phyloP scores from a whole-genome alignment of 2,329 filamentous ascomycete genomes.

The Lithohypha guttulata region DNA sequence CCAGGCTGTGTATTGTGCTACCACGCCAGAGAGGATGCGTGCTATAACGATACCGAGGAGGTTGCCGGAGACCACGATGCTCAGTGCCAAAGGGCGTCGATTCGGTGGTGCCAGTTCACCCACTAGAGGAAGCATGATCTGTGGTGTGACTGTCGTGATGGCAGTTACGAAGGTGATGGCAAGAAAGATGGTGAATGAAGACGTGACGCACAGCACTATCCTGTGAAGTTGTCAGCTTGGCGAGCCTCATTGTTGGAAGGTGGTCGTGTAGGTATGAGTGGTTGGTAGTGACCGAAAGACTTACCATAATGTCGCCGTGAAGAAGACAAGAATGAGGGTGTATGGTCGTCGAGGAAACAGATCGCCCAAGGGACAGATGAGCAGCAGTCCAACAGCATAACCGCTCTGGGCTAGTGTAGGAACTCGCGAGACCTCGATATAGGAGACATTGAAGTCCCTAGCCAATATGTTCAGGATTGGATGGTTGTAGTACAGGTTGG shows the following conservation, averaged over 20 bases:
- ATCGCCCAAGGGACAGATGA: conserved; percentile 68
- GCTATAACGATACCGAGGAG: conserved; percentile 67
- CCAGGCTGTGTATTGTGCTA: conserved; percentile 65
- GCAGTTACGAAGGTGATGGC: conserved; percentile 62
- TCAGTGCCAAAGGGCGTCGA: conserved; percentile 57
- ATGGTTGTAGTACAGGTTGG: conserved; percentile 72
- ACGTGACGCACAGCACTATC: conserved; percentile 59
- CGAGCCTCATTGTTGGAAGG: no score
- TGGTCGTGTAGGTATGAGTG: no score
- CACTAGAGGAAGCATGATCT: conserved; percentile 69
- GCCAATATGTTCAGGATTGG: conserved; percentile 69
- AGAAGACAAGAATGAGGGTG: conserved; percentile 54
- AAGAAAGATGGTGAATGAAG: conserved; percentile 52
- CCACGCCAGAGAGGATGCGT: conserved; percentile 61
- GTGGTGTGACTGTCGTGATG: conserved; percentile 71
- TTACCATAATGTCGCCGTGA: conserved; percentile 57
- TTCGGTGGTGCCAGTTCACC: conserved; percentile 64
- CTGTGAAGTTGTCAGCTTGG: conserved; percentile 10
- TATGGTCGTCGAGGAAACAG: conserved; percentile 53
- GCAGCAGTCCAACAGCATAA: conserved; percentile 62
- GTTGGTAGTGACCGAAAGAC: conserved; percentile 18
- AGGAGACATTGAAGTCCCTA: conserved; percentile 56
- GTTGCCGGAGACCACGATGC: conserved; percentile 64
- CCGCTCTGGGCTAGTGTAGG: conserved; percentile 71
- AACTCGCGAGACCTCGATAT: conserved; percentile 56